Base-by-base conservation (phyloP, 129 eudicot genomes). In the Lonicera japonica region DNA sequence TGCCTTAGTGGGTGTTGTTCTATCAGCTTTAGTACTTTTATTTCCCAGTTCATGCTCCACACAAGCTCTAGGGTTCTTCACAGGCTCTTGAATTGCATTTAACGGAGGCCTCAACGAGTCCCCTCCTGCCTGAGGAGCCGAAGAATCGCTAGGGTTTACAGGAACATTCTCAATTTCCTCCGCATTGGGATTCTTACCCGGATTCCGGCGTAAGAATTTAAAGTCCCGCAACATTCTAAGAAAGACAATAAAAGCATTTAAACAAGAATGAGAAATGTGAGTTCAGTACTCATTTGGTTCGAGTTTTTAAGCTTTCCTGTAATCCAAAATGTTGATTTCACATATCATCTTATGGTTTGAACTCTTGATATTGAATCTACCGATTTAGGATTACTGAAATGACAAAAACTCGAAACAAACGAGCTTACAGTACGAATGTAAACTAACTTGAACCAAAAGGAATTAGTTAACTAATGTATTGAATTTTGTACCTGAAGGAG, bases 121-220 rank as follows among this genome's bases (percentile, higher is more conserved):
- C 4, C 66, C 40, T 67, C 65, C 53, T 23, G 64, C 58, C 63
- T 51, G 74, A 54, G 70, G 54, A 61, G 61, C 79, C n/a, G 70
- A 15, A 5, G 73, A 48, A 12, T 81, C 79, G 21, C 58, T 71
- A 36, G 73, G 75, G 75, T 75, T 79, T 51, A 64, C 56, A 5
- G 89, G 95, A 8, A 91, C 76, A 69, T 91, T 91, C 70, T 91
- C 97, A 11, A 75, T 70, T 68, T 87, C 97, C 23, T 82, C 88
- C 0, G 76, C 16, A 56, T 53, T 81, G 36, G 36, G 36, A 29
- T 29, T 29, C 70, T 83, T 83, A 23, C 82, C 75, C 8, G 88
- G 60, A 56, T 80, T 83, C 29, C 89, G 84, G 36, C 87, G 87
- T 67, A 64, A 40, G 56, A 81, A 72, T 21, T 72, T 89, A 64